Percentiles rank a stretch among this genome's conserved stretches.
phyloP scores from a whole-genome alignment of 441 rosid species.

The Erodium moschatum region DNA sequence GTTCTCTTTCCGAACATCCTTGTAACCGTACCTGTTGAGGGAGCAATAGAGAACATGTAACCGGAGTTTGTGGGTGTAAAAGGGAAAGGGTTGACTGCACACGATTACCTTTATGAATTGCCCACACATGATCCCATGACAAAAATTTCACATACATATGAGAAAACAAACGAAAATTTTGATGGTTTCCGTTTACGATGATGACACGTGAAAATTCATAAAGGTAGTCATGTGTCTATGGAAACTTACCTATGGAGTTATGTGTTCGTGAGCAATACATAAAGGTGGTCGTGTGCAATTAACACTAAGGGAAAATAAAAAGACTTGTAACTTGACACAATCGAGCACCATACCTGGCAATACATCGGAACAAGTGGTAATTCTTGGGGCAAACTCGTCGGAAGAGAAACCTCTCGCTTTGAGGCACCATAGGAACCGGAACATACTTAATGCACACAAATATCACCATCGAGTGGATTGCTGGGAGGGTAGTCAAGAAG shows the following conservation, averaged over 20 bases:
- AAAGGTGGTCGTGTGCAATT: too few relatives aligned
- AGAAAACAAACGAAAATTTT: too few relatives aligned
- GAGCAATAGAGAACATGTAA: slow-evolving; percentile 14
- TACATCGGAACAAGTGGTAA: slow-evolving; percentile 93
- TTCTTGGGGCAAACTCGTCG: slow-evolving; percentile 74
- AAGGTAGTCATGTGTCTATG: too few relatives aligned
- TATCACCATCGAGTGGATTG: slow-evolving; percentile 91
- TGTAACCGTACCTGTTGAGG: slow-evolving; percentile 78
- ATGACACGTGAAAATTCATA: too few relatives aligned
- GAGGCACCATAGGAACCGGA: slow-evolving; percentile 93
- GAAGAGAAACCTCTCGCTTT: slow-evolving; percentile 88
- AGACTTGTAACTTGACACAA: slow-evolving; percentile 9
- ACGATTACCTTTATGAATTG: neutral
- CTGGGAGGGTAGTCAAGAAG: slow-evolving; percentile 91
- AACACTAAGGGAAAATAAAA: too few relatives aligned
- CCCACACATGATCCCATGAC: too few relatives aligned
- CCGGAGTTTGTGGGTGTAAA: neutral
- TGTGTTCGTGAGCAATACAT: too few relatives aligned
- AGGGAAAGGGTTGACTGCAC: too few relatives aligned
- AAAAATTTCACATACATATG: too few relatives aligned
- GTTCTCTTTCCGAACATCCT: slow-evolving; percentile 86
- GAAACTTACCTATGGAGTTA: too few relatives aligned
- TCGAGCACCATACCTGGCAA: slow-evolving; percentile 61
- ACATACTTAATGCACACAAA: slow-evolving; percentile 90
- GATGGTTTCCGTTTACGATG: too few relatives aligned